Percentiles rank a stretch among this genome's conserved stretches.
Evolutionary conservation across 768 basidiomycete genomes (phyloP).

Genomic region (Artomyces pyxidatus): DNA sequence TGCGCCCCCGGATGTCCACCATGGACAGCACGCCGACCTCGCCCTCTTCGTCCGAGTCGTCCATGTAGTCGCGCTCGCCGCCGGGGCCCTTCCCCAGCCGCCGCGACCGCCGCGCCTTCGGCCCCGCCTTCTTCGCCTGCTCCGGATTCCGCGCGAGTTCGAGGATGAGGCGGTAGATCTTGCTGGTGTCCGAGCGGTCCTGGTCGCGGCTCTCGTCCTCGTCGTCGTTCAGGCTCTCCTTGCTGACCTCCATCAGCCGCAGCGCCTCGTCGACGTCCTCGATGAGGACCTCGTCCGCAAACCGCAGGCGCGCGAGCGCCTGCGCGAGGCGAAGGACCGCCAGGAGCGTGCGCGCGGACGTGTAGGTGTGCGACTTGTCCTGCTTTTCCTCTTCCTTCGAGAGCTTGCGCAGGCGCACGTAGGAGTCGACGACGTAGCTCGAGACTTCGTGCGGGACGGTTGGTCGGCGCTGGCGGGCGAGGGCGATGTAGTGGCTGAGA

Average conservation of each 20-base stretch:
- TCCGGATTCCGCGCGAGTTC: conserved; percentile 53
- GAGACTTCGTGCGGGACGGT: conserved; percentile 86
- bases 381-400: conserved; percentile 86
- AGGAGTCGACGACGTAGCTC: conserved; percentile 89
- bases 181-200: conserved; percentile 73
- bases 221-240: conserved; percentile 82
- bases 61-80: conserved; percentile 62
- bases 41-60: conserved; percentile 53
- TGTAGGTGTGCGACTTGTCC: conserved; percentile 88
- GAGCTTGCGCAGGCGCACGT: conserved; percentile 89
- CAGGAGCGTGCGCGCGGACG: conserved; percentile 91
- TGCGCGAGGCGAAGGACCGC: conserved; percentile 92
- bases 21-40: conserved; percentile 66
- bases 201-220: conserved; percentile 58
- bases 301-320: conserved; percentile 87
- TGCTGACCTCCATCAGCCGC: conserved; percentile 94
- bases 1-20: conserved; percentile 81
- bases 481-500: conserved; percentile 86
- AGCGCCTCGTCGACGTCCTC: conserved; percentile 95
- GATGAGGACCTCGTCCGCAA: conserved; percentile 69
- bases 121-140: conserved; percentile 33
- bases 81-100: conserved; percentile 44
- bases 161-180: conserved; percentile 89
- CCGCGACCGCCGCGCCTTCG: conserved; percentile 49
- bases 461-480: conserved; percentile 81